Evolutionary conservation across 805 yeast genomes (phyloP).

Genomic region (Candida nitratophila): DNA sequence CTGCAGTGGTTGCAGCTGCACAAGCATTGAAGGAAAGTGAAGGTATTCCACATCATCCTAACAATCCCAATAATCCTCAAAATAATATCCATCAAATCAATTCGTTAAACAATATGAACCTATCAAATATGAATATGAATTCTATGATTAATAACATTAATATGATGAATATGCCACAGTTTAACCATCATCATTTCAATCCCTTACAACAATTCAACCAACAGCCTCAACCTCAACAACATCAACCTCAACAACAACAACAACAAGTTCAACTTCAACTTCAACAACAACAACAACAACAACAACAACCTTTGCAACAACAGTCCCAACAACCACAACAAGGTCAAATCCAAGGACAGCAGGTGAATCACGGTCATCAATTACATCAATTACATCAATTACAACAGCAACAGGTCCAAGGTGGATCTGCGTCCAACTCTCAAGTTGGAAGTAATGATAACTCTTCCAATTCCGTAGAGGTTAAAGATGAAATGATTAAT

Average conservation of each 20-base stretch:
- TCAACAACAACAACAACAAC: background rate
- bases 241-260: background rate
- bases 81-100: too few species aligned
- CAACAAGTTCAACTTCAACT: background rate
- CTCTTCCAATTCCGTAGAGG: background rate
- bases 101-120: background rate
- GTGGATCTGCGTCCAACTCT: too few species aligned
- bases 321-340: constrained; percentile 7
- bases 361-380: too few species aligned
- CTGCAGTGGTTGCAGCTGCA: constrained; percentile 20
- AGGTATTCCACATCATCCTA: background rate
- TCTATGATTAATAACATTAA: background rate
- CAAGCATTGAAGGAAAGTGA: constrained; percentile 16
- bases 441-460: background rate
- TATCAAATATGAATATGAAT: background rate
- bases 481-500: constrained; percentile 16
- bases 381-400: constrained; percentile 7
- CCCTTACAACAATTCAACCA: too few species aligned
- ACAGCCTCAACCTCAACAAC: background rate
- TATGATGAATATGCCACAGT: background rate
- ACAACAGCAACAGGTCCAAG: too few species aligned
- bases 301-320: constrained; percentile 1
- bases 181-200: background rate
- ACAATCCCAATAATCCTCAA: background rate
- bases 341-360: too few species aligned